Conservation (phyloP, 495 filamentous ascomycete species). For the Neurospora sp. region DNA sequence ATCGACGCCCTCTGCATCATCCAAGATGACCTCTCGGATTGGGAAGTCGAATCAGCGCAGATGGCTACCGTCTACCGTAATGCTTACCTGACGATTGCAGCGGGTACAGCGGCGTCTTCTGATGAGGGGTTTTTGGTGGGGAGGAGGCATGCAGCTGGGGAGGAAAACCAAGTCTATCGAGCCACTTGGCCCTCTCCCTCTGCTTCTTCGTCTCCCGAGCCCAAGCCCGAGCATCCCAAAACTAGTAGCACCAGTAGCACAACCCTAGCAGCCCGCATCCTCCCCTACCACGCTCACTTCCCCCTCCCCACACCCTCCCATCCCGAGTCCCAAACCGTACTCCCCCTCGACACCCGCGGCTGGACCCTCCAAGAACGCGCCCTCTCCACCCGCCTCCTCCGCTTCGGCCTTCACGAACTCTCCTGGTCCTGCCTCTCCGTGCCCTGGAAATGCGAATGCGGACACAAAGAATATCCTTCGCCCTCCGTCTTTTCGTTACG, state of each 20-base stretch:
- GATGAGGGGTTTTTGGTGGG: constrained; percentile 4
- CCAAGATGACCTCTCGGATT: constrained; percentile 7
- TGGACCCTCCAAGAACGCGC: constrained; percentile 6
- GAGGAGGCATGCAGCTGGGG: not conserved
- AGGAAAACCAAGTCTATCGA: too few species aligned
- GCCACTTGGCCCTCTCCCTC: too few species aligned
- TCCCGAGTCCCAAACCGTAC: too few species aligned
- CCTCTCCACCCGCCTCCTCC: constrained; percentile 3
- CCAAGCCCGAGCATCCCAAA: too few species aligned
- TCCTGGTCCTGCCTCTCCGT: not conserved
- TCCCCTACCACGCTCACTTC: not conserved
- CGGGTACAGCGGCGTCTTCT: not conserved
- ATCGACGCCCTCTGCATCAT: constrained; percentile 18
- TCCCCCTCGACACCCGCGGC: not conserved
- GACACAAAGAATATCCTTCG: constrained; percentile 12
- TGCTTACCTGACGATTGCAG: constrained; percentile 3
- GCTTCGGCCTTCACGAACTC: not conserved
- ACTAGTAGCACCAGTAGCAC: too few species aligned
- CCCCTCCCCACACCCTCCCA: too few species aligned
- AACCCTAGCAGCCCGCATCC: not conserved
- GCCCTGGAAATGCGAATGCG: constrained; percentile 6
- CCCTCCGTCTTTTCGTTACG: constrained; percentile 13
- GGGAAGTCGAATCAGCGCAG: not conserved
- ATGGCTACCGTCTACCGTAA: constrained; percentile 7
- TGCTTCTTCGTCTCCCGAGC: too few species aligned